phyloP scores from a whole-genome alignment of 1,284 basidiomycete genomes.

The Trichosporon inkin region DNA sequence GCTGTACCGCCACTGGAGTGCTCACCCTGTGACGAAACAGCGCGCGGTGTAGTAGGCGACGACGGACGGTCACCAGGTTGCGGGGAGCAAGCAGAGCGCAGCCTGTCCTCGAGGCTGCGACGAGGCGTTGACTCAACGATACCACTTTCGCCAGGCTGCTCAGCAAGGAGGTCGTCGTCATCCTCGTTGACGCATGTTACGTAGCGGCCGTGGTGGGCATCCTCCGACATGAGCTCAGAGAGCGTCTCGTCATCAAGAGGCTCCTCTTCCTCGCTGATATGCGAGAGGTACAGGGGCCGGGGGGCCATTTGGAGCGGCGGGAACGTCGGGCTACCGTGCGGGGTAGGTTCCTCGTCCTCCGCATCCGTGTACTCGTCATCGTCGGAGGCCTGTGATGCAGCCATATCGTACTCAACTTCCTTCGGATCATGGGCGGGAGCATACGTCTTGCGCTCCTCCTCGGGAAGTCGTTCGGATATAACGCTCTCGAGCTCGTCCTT shows the following conservation, averaged over 20 bases:
- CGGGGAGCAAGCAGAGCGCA: constrained; percentile 8
- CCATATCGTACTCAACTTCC: constrained; percentile 6
- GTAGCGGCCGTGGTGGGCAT: constrained; percentile 10
- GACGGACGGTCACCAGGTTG: not conserved
- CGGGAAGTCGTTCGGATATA: not conserved
- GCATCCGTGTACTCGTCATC: constrained; percentile 2
- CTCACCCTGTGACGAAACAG: not conserved
- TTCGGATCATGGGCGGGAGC: constrained; percentile 10
- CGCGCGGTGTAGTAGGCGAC: not conserved
- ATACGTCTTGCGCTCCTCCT: constrained; percentile 3
- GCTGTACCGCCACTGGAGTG: not conserved
- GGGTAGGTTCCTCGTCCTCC: constrained; percentile 13
- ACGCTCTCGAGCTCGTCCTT: not conserved
- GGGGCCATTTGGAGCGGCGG: constrained; percentile 4
- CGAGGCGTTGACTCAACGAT: not conserved
- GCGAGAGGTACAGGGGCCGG: constrained; percentile 15
- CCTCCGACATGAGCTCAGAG: constrained; percentile 20
- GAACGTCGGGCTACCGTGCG: constrained; percentile 5
- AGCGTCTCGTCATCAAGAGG: constrained; percentile 22
- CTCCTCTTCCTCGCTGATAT: constrained; percentile 26
- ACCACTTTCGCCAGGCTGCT: not conserved
- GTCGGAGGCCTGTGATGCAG: not conserved
- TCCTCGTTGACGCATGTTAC: constrained; percentile 5
- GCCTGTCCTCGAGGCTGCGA: constrained; percentile 17
- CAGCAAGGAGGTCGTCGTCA: constrained; percentile 16